Evolutionary conservation across 2,329 filamentous ascomycete species (phyloP), one percentile per base, ranked within the genome.

Genomic region (Neofusicoccum umdonicola): DNA sequence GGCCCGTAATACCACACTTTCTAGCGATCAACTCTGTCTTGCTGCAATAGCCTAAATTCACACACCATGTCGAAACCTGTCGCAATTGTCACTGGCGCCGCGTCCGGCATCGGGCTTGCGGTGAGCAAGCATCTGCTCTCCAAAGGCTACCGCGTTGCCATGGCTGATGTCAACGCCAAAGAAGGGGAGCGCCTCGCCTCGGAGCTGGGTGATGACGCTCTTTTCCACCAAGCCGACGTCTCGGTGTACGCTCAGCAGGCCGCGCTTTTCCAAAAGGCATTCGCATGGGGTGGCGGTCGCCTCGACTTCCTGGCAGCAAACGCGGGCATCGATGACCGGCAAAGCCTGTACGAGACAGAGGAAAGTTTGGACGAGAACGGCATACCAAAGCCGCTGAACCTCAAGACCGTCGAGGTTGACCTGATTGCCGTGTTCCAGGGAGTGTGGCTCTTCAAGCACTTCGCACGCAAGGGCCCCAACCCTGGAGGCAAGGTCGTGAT

Each of bases 101-200:
- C 74, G 44, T 79, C 77, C 56, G 80, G 80, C 64, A 80, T 82
- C 42, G 80, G 80, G 47, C 76, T 81, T 22, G 77, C 76, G 8
- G 70, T 81, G 12, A 78, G 78, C 19, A 77, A 75, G 15, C 77
- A 81, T 62, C 74, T 82, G 17, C 68, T 77, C 62, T 64, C 70
- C 27, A 72, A 74, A 64, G 69, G 71, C 65, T 82, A 76, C 74
- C 69, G 71, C 63, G 78, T 82, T 27, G 73, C 78, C 19, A 76
- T 82, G 68, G 78, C 76, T n/a, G 81, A 83, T 65, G 66, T 82
- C 45, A 80, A 82, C 54, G 71, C 72, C n/a, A 77, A 79, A 77
- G 0, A 77, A 80, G 8, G 84, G 84, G 0, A 79, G 82, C 64
- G 72, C 78, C 68, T 77, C 52, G 63, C 71, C 72, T 69, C 80